Base-by-base conservation (phyloP, 139 green algal species). In the Mesotaenium endlicherianum region DNA sequence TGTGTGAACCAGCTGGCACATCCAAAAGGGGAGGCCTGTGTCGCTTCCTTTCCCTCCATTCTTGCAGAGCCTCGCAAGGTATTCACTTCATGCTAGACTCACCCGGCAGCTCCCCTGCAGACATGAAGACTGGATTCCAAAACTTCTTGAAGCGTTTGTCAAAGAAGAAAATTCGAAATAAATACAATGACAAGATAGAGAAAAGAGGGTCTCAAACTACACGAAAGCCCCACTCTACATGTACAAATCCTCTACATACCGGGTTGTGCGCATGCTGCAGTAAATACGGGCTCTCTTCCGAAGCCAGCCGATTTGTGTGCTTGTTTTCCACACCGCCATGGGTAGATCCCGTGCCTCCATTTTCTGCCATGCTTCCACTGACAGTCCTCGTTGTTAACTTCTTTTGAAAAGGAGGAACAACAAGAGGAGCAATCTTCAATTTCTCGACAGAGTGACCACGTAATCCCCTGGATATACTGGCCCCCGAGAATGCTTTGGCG, bases 181-280 rank as follows among this genome's bases (percentile, higher is more conserved):
- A 64, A 64, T 34, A 41, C 14, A 11, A 16, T 74, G 11, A 74
- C 8, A 74, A 74, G 36, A 74, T 47, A 14, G 31, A 17, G 8
- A 74, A 74, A 4, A 78, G 20, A n/a, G 5, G 8, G 8, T 6
- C 43, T 40, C 11, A 5, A n/a, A 72, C 17, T 47, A 5, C 5
- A 5, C 20, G 11, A 72, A 72, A 72, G 5, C 11, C 8, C 11
- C 8, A 72, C 6, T 5, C 6, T 40, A 11, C 6, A n/a, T 14
- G 43, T 40, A 5, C 20, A 72, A 78, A 78, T 78, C 41, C 30
- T 2, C 36, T n/a, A 1, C 17, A 81, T 31, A 94, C 93, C 20
- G 94, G 94, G 75, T 97, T 97, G 70, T 95, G 89, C 4, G 89
- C 88, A 70, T 97, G 94, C 36, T 88, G 94, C 70, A 97, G 88